Evolutionary conservation across 164 flowering plant genomes (phyloP), one percentile per base, ranked within the genome.

Genomic region (Euptelea pleiosperma): DNA sequence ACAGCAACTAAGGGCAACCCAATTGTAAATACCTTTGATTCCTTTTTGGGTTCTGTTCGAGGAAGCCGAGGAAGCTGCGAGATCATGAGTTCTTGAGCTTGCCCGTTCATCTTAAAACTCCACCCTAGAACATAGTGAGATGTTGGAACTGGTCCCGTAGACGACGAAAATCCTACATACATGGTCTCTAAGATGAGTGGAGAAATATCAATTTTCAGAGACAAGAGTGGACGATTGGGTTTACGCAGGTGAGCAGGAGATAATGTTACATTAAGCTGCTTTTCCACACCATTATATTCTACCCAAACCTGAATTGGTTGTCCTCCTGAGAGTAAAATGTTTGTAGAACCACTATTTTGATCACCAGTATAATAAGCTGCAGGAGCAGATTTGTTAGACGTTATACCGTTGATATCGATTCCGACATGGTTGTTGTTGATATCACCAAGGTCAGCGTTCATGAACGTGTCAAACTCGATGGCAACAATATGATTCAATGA

Each of bases 271-370:
- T 58, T 52, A 11, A 62, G 40, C 0, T 8, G 58, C 26, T 63
- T 54, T 18, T 41, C 36, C 8, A 2, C 6, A 4, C 61, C 66
- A 55, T 54, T 15, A 18, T 67, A 67, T 4, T 66, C 64, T 46
- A 66, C 35, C 70, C 70, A 66, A 21, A 53, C 48, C 22, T 60
- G 55, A 16, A 58, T 48, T n/a, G n/a, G n/a, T n/a, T n/a, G n/a
- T n/a, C n/a, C n/a, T n/a, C n/a, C n/a, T n/a, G n/a, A n/a, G n/a
- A n/a, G n/a, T n/a, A n/a, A n/a, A n/a, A n/a, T n/a, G n/a, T n/a
- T n/a, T n/a, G n/a, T n/a, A n/a, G n/a, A n/a, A n/a, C n/a, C n/a
- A n/a, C n/a, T n/a, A n/a, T n/a, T n/a, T n/a, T n/a, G n/a, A n/a
- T n/a, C n/a, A n/a, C n/a, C n/a, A n/a, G n/a, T n/a, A n/a, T n/a